Evolutionary conservation across 306 rosid species (phyloP).

Genomic region (Fragaria nilgerrensis): DNA sequence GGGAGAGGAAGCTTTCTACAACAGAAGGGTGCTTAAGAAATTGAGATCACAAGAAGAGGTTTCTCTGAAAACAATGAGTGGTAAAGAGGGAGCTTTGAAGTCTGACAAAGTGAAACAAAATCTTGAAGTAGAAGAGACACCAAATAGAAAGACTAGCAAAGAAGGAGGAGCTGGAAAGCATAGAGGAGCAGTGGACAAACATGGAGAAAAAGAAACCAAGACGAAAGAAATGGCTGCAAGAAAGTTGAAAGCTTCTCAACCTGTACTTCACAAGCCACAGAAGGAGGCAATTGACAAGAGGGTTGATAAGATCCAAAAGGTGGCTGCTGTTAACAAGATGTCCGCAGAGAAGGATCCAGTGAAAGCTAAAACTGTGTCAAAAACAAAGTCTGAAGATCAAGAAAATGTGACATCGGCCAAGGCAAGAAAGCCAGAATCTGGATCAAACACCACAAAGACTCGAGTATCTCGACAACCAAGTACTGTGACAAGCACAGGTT

Average conservation of each 20-base stretch:
- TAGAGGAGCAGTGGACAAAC: conserved; percentile 31
- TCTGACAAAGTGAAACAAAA: conserved; percentile 37
- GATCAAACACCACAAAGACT: conserved; percentile 35
- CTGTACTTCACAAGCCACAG: conserved; percentile 38
- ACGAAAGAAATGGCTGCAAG: conserved; percentile 39
- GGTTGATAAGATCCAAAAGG: conserved; percentile 31
- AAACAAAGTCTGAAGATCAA: conserved; percentile 49
- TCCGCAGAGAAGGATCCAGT: conserved; percentile 40
- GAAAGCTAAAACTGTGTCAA: conserved; percentile 39
- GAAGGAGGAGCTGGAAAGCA: conserved; percentile 39
- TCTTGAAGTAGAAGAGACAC: conserved; percentile 30
- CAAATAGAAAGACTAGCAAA: conserved; percentile 31
- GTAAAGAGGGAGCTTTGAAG: conserved; percentile 33
- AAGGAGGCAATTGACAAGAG: conserved; percentile 40
- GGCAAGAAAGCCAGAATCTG: conserved; percentile 49
- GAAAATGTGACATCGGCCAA: conserved; percentile 38
- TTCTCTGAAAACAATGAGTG: conserved; percentile 32
- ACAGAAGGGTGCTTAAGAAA: conserved; percentile 28
- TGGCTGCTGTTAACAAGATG: conserved; percentile 33
- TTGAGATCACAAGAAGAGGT: conserved; percentile 33
- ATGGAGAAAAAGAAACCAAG: conserved; percentile 42
- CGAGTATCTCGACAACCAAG: conserved; percentile 32
- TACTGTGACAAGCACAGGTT: conserved; percentile 27
- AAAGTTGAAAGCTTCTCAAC: conserved; percentile 39
- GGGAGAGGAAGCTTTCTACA: conserved; percentile 38